Base-by-base conservation (phyloP, 177 flowering plant species). In the Tripterygium wilfordii region DNA sequence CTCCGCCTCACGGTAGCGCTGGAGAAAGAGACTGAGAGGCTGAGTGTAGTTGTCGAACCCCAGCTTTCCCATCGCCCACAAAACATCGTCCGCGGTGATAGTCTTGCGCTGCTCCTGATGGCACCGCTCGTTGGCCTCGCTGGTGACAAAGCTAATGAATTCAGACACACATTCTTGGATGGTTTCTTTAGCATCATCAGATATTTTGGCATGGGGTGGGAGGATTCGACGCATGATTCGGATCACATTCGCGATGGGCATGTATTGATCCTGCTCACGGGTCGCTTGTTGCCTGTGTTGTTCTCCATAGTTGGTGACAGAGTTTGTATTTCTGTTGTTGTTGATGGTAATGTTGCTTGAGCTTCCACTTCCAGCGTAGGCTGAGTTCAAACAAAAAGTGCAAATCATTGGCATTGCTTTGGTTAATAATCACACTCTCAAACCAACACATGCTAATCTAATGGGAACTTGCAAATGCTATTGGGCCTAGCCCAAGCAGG, bases 21-120 rank as follows among this genome's bases (percentile, higher is more conserved):
- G 76, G 23, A 91, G 77, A 64, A 68, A 91, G 10, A 82, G 5
- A 2, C 78, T 76, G 18, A 91, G 72, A 0, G 98, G 96, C 54
- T 83, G 79, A 8, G 82, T 66, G 72, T 88, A 88, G 70, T 91
- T 88, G 35, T 91, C 98, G 39, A 88, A 85, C 4, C 98, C 98
- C 0, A 90, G 79, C 74, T 83, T 90, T 72, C 74, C 75, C 96
- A 90, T 87, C 8, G 96, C 96, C 82, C 85, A 87, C 0, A 90
- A 68, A 14, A 87, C 83, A 37, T 90, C 97, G 52, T 87, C 97
- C 0, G 98, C 98, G 0, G 96, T 91, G 60, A 91, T 80, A 18
- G 98, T 91, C 85, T 88, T 88, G 36, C 98, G 74, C 70, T 91
- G 98, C 80, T 91, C 98, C 1, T 74, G 63, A 58, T 82, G 98